Percentiles rank a stretch among this genome's conserved stretches.
Conservation (phyloP, 768 basidiomycete genomes). For the Agrocybe chaxingu region DNA sequence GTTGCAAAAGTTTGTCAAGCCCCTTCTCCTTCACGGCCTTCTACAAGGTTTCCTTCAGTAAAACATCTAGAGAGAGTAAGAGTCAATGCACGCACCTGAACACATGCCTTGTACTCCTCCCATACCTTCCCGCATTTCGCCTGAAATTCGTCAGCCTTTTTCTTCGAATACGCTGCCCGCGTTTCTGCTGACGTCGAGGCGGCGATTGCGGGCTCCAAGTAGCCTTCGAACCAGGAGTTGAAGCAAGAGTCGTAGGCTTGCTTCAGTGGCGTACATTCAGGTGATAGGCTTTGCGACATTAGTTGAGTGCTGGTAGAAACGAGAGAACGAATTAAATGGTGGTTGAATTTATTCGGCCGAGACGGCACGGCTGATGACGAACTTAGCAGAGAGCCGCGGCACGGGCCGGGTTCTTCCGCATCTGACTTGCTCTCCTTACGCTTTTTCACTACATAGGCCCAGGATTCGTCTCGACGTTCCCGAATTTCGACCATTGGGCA, state of each 20-base stretch:
- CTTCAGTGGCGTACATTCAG: constrained; percentile 86
- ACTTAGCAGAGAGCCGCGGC: no score
- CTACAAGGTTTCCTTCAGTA: constrained; percentile 29
- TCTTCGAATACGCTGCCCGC: constrained; percentile 57
- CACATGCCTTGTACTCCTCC: constrained; percentile 72
- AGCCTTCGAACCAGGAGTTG: constrained; percentile 95
- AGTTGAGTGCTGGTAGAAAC: no score
- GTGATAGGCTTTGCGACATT: constrained; percentile 78
- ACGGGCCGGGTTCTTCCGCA: no score
- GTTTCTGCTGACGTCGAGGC: constrained; percentile 34
- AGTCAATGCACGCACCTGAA: constrained; percentile 49
- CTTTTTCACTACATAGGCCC: no score
- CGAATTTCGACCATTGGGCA: no score
- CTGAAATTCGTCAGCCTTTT: constrained; percentile 86
- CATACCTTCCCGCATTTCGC: constrained; percentile 78
- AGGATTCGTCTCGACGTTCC: no score
- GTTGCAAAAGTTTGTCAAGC: constrained; percentile 69
- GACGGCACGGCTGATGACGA: no score
- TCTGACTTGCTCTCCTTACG: no score
- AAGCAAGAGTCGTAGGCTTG: constrained; percentile 90
- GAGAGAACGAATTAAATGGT: no score
- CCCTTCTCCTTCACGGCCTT: constrained; percentile 78
- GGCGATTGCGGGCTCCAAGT: constrained; percentile 74
- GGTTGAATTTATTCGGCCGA: no score
- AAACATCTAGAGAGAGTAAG: no score